phyloP scores from a whole-genome alignment of 345 rosid genomes.

The Camelina hispida region DNA sequence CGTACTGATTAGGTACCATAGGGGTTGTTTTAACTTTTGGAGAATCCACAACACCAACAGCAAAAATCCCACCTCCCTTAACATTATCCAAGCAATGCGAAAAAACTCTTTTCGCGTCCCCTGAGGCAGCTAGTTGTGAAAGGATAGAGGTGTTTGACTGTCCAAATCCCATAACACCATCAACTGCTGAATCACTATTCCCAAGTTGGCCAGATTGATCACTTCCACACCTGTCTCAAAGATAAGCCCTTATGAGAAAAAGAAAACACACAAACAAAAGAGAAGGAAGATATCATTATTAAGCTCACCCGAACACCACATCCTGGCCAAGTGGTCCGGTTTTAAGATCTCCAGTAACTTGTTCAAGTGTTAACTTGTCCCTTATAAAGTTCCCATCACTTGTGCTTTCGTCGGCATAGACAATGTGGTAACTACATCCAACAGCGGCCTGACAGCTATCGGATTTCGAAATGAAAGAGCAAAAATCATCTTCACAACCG shows the following conservation, averaged over 20 bases:
- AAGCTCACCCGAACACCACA: slow-evolving; percentile 70
- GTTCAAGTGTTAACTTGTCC: slow-evolving; percentile 59
- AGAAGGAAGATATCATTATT: not conserved
- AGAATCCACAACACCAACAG: slow-evolving; percentile 71
- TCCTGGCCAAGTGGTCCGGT: slow-evolving; percentile 56
- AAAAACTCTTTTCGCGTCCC: slow-evolving; percentile 65
- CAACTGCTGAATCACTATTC: slow-evolving; percentile 69
- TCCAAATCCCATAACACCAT: slow-evolving; percentile 93
- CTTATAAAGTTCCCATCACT: slow-evolving; percentile 72
- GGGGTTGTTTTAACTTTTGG: slow-evolving; percentile 77
- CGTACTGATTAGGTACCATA: slow-evolving; percentile 77
- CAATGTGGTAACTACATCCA: slow-evolving; percentile 64
- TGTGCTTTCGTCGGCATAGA: slow-evolving; percentile 84
- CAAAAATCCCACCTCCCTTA: slow-evolving; percentile 87
- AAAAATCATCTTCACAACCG: slow-evolving; percentile 63
- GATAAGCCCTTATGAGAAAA: not conserved
- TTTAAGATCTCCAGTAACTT: slow-evolving; percentile 58
- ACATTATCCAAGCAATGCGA: slow-evolving; percentile 82
- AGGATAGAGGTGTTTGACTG: slow-evolving; percentile 80
- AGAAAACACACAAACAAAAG: not conserved
- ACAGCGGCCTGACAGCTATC: slow-evolving; percentile 57
- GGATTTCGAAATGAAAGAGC: slow-evolving; percentile 51
- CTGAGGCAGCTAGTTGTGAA: slow-evolving; percentile 79
- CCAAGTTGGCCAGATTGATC: slow-evolving; percentile 78
- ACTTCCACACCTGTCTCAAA: slow-evolving; percentile 65